Base-by-base conservation (phyloP, 129 eudicot genomes). In the Tagetes patula region DNA sequence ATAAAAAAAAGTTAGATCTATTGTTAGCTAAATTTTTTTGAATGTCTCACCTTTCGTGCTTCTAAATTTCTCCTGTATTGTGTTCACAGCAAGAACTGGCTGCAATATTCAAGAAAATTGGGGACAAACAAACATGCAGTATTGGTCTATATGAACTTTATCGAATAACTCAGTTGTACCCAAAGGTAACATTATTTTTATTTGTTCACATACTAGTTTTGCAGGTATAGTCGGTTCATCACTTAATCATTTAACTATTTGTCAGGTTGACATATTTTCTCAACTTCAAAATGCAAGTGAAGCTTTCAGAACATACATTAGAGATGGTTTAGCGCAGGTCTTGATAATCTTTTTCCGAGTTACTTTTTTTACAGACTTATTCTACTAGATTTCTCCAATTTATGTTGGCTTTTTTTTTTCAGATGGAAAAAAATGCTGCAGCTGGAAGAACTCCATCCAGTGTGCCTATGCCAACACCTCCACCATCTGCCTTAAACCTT, bases 401-500 rank as follows among this genome's bases (percentile, higher is more conserved):
- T 8, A 3, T 36, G 14, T 68, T 2, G 0, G 1, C 61, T 11
- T 8, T 32, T 52, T 11, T 8, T 42, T 45, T 27, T 71, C 96
- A 94, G 99, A 94, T 94, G 99, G 99, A 90, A 84, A 90, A 83
- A 85, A 94, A 88, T 74, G 97, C 96, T 10, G 99, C 99, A 67
- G 99, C 97, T n/a, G 99, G 99, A 76, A 88, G 97, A 85, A 94
- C 99, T 36, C 97, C 94, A 48, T 83, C 99, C 13, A 94, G 96
- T 72, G 83, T 94, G 39, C 99, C 99, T 32, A 49, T 94, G 86
- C 74, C 97, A 74, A 94, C 99, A 32, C 99, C 99, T 59, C 99
- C 99, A 37, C 99, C 99, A 30, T 79, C 84, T 70, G 72, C 97
- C 30, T 74, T 89, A 71, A 85, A 85, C 70, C 87, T 88, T 52